phyloP scores from a whole-genome alignment of 345 rosid genomes.

The Cochlearia excelsa region DNA sequence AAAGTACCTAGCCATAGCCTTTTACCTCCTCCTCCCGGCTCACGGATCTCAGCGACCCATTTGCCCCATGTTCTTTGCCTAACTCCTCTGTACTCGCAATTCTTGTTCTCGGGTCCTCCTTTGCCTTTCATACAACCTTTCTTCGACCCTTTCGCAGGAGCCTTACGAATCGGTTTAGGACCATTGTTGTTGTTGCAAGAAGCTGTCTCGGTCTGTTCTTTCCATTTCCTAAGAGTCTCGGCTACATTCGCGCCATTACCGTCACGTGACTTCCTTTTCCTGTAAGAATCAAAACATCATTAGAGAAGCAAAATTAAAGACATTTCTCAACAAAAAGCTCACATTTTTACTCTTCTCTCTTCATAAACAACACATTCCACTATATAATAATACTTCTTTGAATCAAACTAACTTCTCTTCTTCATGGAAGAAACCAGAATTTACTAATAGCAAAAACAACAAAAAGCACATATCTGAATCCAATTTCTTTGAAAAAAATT shows the following conservation, averaged over 20 bases:
- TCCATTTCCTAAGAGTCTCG: conserved; percentile 64
- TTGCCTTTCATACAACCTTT: conserved; percentile 94
- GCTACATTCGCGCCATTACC: conserved; percentile 39
- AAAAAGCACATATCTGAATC: no score
- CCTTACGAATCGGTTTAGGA: conserved; percentile 36
- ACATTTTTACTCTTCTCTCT: no score
- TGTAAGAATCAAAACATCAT: conserved; percentile 27
- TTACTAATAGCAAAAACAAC: no score
- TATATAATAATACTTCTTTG: no score
- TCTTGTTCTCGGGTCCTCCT: conserved; percentile 79
- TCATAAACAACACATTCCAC: no score
- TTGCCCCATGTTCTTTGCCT: conserved; percentile 94
- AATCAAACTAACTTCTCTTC: no score
- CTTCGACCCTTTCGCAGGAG: conserved; percentile 65
- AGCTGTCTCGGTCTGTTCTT: conserved; percentile 38
- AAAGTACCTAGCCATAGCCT: conserved; percentile 92
- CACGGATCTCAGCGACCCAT: conserved; percentile 94
- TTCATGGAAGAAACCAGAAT: no score
- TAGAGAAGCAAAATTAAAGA: conserved; percentile 20
- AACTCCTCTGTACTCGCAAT: conserved; percentile 64
- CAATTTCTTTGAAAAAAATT: no score
- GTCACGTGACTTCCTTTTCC: conserved; percentile 54
- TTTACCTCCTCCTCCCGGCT: conserved; percentile 53
- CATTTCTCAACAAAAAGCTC: conserved; percentile 10
- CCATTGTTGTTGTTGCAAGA: conserved; percentile 13